phyloP scores from a whole-genome alignment of 345 rosid genomes.

The Ailanthus altissimus region DNA sequence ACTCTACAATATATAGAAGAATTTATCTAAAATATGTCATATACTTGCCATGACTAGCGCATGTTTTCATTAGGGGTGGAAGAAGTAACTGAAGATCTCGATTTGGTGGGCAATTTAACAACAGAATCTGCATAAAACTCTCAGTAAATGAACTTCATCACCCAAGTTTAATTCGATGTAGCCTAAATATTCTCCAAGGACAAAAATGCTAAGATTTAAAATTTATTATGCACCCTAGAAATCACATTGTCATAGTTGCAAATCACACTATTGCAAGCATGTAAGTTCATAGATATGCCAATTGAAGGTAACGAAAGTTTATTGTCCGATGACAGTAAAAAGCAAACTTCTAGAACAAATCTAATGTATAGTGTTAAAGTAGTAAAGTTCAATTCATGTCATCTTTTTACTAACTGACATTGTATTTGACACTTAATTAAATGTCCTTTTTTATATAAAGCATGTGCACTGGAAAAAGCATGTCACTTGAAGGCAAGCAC shows the following conservation, averaged over 20 bases:
- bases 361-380: neutral
- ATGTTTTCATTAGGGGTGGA: constrained; percentile 56
- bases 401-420: neutral
- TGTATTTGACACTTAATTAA: neutral
- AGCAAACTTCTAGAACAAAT: neutral
- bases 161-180: neutral
- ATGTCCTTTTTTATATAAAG: neutral
- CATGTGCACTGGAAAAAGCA: neutral
- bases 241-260: too few relatives aligned
- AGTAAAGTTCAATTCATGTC: neutral
- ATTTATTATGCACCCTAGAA: too few relatives aligned
- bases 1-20: neutral
- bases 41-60: constrained; percentile 57
- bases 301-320: neutral
- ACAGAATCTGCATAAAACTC: constrained; percentile 62
- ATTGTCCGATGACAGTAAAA: neutral
- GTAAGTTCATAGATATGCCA: too few relatives aligned
- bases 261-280: too few relatives aligned
- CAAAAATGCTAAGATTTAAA: too few relatives aligned
- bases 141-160: constrained; percentile 24
- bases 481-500: neutral
- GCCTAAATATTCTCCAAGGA: constrained; percentile 3
- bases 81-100: constrained; percentile 80
- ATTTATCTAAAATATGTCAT: constrained; percentile 17
- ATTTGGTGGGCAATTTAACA: constrained; percentile 91